These are phyloP conservation scores for Gymnopilus junonius DNA, from an alignment of 768 basidiomycete genomes.

Conservation along the genomic window DNA sequence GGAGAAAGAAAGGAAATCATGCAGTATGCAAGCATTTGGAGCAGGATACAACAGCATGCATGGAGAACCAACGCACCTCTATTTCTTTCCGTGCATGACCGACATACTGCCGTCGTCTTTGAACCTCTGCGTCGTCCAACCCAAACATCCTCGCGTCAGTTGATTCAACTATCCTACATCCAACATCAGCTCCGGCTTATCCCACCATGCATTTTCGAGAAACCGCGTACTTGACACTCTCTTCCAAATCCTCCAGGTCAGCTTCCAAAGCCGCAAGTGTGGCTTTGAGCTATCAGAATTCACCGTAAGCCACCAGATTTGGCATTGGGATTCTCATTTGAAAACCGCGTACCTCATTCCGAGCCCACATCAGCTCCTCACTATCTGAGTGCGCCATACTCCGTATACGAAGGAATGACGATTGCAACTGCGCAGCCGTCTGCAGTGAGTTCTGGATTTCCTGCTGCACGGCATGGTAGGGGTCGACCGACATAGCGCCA, in stretches of 20 bases:
- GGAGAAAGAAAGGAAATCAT: not conserved
- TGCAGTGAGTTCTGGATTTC: slow-evolving; percentile 82
- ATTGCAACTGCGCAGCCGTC: slow-evolving; percentile 68
- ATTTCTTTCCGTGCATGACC: slow-evolving; percentile 75
- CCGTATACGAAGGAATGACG: slow-evolving; percentile 80
- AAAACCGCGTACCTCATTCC: slow-evolving; percentile 65
- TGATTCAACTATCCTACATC: slow-evolving; percentile 80
- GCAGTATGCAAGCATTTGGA: slow-evolving; percentile 5
- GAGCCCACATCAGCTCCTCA: slow-evolving; percentile 81
- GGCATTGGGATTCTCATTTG: not conserved
- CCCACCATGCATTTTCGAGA: not conserved
- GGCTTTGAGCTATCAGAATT: slow-evolving; percentile 61
- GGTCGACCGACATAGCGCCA: slow-evolving; percentile 59
- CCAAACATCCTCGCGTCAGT: slow-evolving; percentile 86
- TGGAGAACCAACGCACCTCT: slow-evolving; percentile 60
- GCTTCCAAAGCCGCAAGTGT: slow-evolving; percentile 81
- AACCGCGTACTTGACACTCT: slow-evolving; percentile 77
- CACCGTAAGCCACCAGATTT: not conserved
- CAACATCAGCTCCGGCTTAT: not conserved
- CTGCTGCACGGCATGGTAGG: slow-evolving; percentile 85
- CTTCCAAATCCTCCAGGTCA: slow-evolving; percentile 92
- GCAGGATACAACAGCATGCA: no score
- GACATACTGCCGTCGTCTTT: slow-evolving; percentile 77
- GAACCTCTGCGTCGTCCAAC: slow-evolving; percentile 78
- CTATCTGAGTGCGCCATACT: slow-evolving; percentile 74